Percentiles rank a stretch among this genome's conserved stretches.
phyloP scores from a whole-genome alignment of 139 green algal genomes.

The Tetraselmis chui region DNA sequence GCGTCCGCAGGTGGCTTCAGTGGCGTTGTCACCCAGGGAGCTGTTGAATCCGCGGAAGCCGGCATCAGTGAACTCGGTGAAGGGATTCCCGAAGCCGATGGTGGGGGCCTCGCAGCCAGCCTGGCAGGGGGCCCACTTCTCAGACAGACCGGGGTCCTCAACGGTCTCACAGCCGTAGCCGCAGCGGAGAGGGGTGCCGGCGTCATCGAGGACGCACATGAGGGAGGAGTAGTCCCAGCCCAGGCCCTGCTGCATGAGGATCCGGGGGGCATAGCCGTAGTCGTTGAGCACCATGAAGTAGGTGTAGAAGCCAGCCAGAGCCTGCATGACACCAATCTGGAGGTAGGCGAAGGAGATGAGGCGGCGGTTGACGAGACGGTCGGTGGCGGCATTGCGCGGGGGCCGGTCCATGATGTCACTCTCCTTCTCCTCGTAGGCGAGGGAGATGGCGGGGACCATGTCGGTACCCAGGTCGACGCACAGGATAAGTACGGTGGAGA shows the following conservation, averaged over 20 bases:
- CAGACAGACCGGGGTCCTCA: no score
- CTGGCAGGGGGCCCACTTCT: slow-evolving; percentile 33
- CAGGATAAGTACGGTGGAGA: slow-evolving; percentile 71
- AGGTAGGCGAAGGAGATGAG: slow-evolving; percentile 74
- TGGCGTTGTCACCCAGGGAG: no score
- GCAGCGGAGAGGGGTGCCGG: slow-evolving; percentile 30
- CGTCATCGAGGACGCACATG: slow-evolving; percentile 41
- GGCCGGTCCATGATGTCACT: slow-evolving; percentile 70
- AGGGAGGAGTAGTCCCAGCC: slow-evolving; percentile 35
- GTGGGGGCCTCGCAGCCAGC: slow-evolving; percentile 48
- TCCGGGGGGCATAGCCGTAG: slow-evolving; percentile 63
- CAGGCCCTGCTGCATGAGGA: slow-evolving; percentile 36
- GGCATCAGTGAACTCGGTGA: slow-evolving; percentile 52
- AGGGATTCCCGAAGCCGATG: slow-evolving; percentile 46
- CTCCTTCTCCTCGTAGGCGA: slow-evolving; percentile 75
- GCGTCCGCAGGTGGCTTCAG: slow-evolving; percentile 42
- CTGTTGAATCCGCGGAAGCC: slow-evolving; percentile 58
- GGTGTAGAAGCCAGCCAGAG: slow-evolving; percentile 57
- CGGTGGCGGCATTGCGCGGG: slow-evolving; percentile 46
- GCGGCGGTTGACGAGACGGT: slow-evolving; percentile 54
- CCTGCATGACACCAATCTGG: slow-evolving; percentile 67
- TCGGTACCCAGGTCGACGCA: slow-evolving; percentile 71
- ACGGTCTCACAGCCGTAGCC: slow-evolving; percentile 55
- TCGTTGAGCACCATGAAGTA: slow-evolving; percentile 74
- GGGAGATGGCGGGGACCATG: slow-evolving; percentile 73